Conservation (phyloP, 805 yeast species). For the Saccharomycopsis olivae region DNA sequence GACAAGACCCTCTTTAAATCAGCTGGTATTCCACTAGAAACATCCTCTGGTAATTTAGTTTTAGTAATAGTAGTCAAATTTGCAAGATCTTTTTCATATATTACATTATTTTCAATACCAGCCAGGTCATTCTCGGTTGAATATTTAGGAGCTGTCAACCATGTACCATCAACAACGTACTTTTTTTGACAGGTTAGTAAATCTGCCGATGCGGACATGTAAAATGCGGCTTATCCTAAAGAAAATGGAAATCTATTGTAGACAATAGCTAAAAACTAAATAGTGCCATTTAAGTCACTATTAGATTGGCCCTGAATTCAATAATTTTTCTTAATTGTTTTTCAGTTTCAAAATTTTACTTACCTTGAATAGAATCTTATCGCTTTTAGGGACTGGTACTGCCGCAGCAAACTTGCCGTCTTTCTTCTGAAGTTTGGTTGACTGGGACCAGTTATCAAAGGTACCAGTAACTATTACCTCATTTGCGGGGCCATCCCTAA, state of each 20-base stretch:
- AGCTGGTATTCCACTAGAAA: too few species aligned
- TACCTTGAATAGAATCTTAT: slow-evolving; percentile 32
- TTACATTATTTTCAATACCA: slow-evolving; percentile 42
- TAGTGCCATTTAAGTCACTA: too few species aligned
- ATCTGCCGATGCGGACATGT: too few species aligned
- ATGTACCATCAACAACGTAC: slow-evolving; percentile 50
- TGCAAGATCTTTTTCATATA: slow-evolving; percentile 30
- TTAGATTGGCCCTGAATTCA: too few species aligned
- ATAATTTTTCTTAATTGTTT: too few species aligned
- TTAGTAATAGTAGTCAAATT: background rate
- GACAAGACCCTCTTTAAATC: too few species aligned
- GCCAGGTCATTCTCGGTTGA: slow-evolving; percentile 31
- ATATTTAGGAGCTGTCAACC: slow-evolving; percentile 32
- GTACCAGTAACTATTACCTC: slow-evolving; percentile 49
- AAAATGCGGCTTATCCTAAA: too few species aligned
- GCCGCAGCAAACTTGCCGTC: slow-evolving; percentile 25
- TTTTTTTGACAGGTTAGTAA: too few species aligned
- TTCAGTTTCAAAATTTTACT: too few species aligned
- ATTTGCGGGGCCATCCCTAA: slow-evolving; percentile 19
- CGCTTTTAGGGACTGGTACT: slow-evolving; percentile 20
- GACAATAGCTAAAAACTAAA: too few species aligned
- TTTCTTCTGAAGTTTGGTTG: slow-evolving; percentile 34
- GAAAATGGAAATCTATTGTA: too few species aligned
- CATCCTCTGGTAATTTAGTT: background rate
- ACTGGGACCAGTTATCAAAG: slow-evolving; percentile 47